phyloP scores from a whole-genome alignment of 2,329 filamentous ascomycete species.

The Xylariaceae sp. region DNA sequence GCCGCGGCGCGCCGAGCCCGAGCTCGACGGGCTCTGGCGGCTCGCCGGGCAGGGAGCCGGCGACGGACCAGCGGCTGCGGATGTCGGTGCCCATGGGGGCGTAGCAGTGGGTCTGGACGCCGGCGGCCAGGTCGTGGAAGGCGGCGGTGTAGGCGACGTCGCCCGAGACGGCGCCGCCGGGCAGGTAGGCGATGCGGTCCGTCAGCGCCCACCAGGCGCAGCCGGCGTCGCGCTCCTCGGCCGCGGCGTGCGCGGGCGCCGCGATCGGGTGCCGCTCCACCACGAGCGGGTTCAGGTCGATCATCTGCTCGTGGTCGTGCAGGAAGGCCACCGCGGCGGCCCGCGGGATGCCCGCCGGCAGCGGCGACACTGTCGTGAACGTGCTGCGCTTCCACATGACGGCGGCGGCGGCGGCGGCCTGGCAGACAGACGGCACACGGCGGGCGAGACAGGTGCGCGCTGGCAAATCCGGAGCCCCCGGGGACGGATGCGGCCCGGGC shows the following conservation, averaged over 20 bases:
- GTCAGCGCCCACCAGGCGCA: slow-evolving; percentile 74
- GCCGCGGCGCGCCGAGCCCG: slow-evolving; percentile 54
- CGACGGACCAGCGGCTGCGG: slow-evolving; percentile 68
- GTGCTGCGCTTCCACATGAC: slow-evolving; percentile 62
- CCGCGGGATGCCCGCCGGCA: slow-evolving; percentile 61
- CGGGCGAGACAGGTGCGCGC: no score
- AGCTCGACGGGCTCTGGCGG: slow-evolving; percentile 57
- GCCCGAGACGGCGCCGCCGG: slow-evolving; percentile 12
- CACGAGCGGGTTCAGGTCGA: slow-evolving; percentile 79
- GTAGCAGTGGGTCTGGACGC: slow-evolving; percentile 76
- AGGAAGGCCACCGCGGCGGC: slow-evolving; percentile 67
- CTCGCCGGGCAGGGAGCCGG: slow-evolving; percentile 65
- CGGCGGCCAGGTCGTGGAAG: slow-evolving; percentile 66
- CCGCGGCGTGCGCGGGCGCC: slow-evolving; percentile 56
- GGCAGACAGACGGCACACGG: no score
- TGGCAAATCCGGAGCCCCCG: no score
- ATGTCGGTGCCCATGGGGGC: slow-evolving; percentile 77
- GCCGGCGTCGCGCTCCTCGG: slow-evolving; percentile 67
- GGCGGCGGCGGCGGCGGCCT: slow-evolving; percentile 4
- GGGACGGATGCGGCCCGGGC: no score
- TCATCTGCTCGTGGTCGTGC: slow-evolving; percentile 74
- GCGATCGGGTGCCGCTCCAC: slow-evolving; percentile 62
- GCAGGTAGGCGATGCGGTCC: slow-evolving; percentile 54
- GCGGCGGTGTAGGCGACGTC: slow-evolving; percentile 72
- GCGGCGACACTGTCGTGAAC: slow-evolving; percentile 72